Evolutionary conservation across 2,329 filamentous ascomycete species (phyloP).

Genomic region (Aureobasidium lini): DNA sequence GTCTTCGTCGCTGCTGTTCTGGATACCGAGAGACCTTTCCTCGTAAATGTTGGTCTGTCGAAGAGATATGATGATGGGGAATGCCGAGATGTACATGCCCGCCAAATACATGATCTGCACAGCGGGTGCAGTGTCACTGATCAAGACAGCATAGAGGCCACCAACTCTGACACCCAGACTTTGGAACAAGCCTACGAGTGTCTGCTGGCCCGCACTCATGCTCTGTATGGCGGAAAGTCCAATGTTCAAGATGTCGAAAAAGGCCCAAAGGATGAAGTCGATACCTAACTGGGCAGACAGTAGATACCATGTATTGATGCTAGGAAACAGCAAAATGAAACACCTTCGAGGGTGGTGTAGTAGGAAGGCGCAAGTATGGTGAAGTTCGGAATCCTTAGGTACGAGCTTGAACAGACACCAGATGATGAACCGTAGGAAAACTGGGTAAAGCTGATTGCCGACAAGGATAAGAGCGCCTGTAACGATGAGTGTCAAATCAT

Average conservation of each 20-base stretch:
- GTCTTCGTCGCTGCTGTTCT: constrained; percentile 42
- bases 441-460: constrained; percentile 59
- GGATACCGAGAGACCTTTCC: constrained; percentile 58
- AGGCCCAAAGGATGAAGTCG: constrained; percentile 57
- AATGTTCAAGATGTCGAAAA: constrained; percentile 59
- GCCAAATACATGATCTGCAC: constrained; percentile 55
- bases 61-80: constrained; percentile 56
- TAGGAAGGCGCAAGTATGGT: constrained; percentile 30
- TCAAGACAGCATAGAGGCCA: constrained; percentile 58
- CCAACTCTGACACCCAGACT: constrained; percentile 54
- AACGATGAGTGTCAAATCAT: constrained; percentile 35
- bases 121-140: constrained; percentile 48
- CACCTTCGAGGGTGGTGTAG: constrained; percentile 42
- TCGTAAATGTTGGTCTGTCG: constrained; percentile 67
- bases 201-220: constrained; percentile 46
- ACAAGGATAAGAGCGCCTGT: constrained; percentile 54
- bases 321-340: constrained; percentile 58
- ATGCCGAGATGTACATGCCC: constrained; percentile 61
- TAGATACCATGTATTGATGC: constrained; percentile 58
- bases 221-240: constrained; percentile 49
- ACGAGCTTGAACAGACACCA: constrained; percentile 41
- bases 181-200: constrained; percentile 60
- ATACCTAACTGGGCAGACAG: constrained; percentile 53
- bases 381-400: constrained; percentile 16
- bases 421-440: constrained; percentile 54